Evolutionary conservation across 805 yeast genomes (phyloP), one percentile per base, ranked within the genome.

Genomic region (Wickerhamiella kurtzmanii): DNA sequence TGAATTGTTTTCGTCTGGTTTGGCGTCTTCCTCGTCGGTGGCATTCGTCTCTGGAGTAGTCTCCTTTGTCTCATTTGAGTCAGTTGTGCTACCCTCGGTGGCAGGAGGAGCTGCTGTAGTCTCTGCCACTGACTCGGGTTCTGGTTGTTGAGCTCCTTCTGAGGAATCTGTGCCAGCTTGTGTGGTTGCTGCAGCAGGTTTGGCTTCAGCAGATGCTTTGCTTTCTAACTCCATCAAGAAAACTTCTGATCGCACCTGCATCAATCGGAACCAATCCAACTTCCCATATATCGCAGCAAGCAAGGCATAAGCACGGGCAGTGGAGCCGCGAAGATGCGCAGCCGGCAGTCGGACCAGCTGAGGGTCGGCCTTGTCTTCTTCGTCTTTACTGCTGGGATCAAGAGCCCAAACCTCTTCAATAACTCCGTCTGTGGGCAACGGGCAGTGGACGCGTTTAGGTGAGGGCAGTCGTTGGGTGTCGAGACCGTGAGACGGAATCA

Each of bases 141-240:
- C n/a, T n/a, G n/a, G n/a, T n/a, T n/a, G n/a, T n/a, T n/a, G n/a
- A n/a, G n/a, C n/a, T n/a, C n/a, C n/a, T n/a, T n/a, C n/a, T n/a
- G n/a, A n/a, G n/a, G n/a, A n/a, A n/a, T n/a, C n/a, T n/a, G n/a
- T n/a, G n/a, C n/a, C n/a, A 45, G 37, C 52, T 47, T 22, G 52
- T 54, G 9, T 50, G 52, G 21, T 52, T 50, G n/a, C 41, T 45
- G 6, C 32, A 11, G 32, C 6, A 11, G 32, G 6, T 11, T 6
- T 11, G 9, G 45, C 50, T 22, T 42, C 41, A 13, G 35, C 25
- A 3, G 44, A 47, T 2, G 47, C 53, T 20, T 42, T 70, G 54
- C 77, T 77, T 58, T 82, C 89, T 37, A 74, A 77, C 56, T 79
- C 84, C 87, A 89, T 89, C 8, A 85, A 76, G 64, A 89, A 89